Evolutionary conservation across 2,329 filamentous ascomycete genomes (phyloP).

Genomic region (Aulographum hederae): DNA sequence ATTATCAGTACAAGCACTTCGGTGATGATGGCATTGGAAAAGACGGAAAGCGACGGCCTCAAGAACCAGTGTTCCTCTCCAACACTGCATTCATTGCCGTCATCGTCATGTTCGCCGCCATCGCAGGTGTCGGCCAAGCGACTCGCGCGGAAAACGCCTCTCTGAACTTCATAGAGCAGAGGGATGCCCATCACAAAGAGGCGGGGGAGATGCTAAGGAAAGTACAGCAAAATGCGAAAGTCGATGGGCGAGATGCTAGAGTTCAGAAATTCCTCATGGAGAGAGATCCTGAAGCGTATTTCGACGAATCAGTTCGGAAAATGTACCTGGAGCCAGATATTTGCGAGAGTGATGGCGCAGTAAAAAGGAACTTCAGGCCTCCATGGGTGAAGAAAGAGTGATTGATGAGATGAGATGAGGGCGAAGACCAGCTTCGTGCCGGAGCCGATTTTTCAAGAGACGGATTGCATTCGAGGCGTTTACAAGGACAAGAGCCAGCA

Average conservation of each 20-base stretch:
- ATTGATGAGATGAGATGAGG: too few relatives aligned
- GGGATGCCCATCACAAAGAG: conserved; percentile 46
- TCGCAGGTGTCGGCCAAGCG: conserved; percentile 56
- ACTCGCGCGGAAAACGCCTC: conserved; percentile 47
- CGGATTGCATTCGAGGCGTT: too few relatives aligned
- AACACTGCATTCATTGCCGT: conserved; percentile 62
- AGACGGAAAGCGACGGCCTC: too few relatives aligned
- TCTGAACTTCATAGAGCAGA: conserved; percentile 43
- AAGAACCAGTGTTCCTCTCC: conserved; percentile 45
- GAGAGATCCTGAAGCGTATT: conserved; percentile 5
- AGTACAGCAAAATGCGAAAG: conserved; percentile 33
- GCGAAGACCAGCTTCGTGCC: too few relatives aligned
- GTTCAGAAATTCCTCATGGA: conserved; percentile 63
- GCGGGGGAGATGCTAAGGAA: conserved; percentile 44
- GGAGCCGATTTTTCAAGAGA: too few relatives aligned
- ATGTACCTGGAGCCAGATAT: conserved; percentile 4
- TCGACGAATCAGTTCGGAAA: conserved; percentile 2
- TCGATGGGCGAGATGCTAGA: conserved; percentile 32
- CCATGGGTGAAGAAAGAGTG: too few relatives aligned
- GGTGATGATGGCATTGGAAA: conserved; percentile 14
- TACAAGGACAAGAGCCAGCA: too few relatives aligned
- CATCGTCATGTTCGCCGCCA: conserved; percentile 48
- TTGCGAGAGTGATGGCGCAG: conserved; percentile 2
- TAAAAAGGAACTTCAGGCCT: too few relatives aligned
- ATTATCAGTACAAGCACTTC: conserved; percentile 33